These are phyloP conservation scores for Cunninghamia lanceolata DNA, from an alignment of 75 land plant genomes.

Conservation along the genomic window DNA sequence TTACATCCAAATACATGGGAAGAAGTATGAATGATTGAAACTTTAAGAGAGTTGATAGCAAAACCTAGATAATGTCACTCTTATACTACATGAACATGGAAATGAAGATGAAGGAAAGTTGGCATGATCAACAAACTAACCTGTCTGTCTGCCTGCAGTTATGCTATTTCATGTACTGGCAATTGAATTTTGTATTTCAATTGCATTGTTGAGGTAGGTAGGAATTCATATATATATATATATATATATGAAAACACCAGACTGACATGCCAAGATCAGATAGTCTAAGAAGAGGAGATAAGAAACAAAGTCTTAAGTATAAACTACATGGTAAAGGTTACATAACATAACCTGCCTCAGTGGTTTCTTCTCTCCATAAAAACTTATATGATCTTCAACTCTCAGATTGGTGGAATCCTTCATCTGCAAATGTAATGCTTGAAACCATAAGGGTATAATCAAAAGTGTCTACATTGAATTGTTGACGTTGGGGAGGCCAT, in stretches of 20 bases:
- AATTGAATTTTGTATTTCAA: not conserved
- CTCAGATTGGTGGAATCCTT: conserved; percentile 9
- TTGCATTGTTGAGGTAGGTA: not conserved
- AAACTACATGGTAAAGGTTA: not conserved
- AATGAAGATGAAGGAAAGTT: not conserved
- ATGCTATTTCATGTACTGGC: conserved; percentile 2
- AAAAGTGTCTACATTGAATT: conserved; percentile 1
- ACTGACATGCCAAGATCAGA: conserved; percentile 7
- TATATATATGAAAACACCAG: conserved; percentile 3
- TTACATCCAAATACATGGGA: conserved; percentile 6
- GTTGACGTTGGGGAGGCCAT: conserved; percentile 8
- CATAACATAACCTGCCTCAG: not conserved
- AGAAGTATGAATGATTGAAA: not conserved
- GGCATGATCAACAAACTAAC: not conserved
- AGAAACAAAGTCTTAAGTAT: not conserved
- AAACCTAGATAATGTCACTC: conserved; percentile 6
- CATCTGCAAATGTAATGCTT: not conserved
- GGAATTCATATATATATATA: not conserved
- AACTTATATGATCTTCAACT: conserved; percentile 7
- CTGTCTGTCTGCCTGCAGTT: not conserved
- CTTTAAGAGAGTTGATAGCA: not conserved
- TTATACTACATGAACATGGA: not conserved
- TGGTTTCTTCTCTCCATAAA: not conserved
- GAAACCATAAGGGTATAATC: not conserved
- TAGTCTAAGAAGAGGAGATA: not conserved